These are phyloP conservation scores for Immersiella caudata DNA, from an alignment of 495 filamentous ascomycete species.

Conservation along the genomic window DNA sequence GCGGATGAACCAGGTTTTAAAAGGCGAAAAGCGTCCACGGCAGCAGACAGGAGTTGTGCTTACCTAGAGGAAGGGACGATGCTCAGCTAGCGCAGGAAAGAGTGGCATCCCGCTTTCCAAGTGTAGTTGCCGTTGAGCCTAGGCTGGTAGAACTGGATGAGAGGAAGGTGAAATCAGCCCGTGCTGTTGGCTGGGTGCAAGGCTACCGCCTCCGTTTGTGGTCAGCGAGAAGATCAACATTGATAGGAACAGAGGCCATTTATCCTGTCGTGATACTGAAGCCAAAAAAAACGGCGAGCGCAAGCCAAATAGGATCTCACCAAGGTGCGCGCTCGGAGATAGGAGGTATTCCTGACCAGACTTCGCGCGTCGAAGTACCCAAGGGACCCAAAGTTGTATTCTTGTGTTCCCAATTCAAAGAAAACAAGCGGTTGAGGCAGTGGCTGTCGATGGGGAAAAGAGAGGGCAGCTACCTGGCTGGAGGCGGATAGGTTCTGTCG, in stretches of 20 bases:
- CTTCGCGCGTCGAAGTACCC: too few relatives aligned
- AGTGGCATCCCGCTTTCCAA: background rate
- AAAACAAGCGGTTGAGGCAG: too few relatives aligned
- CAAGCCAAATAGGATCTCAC: too few relatives aligned
- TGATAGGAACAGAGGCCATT: too few relatives aligned
- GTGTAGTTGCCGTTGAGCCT: background rate
- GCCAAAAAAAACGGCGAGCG: too few relatives aligned
- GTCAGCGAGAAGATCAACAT: background rate
- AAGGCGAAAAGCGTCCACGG: background rate
- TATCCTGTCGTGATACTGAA: too few relatives aligned
- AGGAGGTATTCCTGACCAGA: too few relatives aligned
- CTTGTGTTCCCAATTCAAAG: too few relatives aligned
- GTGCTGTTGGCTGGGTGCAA: background rate
- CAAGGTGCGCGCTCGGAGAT: too few relatives aligned
- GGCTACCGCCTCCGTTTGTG: background rate
- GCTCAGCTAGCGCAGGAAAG: background rate
- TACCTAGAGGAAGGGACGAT: conserved; percentile 2
- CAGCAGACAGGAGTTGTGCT: background rate
- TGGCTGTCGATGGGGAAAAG: too few relatives aligned
- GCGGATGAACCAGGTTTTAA: conserved; percentile 1
- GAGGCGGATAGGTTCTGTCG: background rate
- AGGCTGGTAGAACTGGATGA: background rate
- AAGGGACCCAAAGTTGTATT: too few relatives aligned
- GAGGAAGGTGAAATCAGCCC: background rate
- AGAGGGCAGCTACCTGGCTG: too few relatives aligned